Evolutionary conservation across 495 filamentous ascomycete genomes (phyloP).

Genomic region (Tuber calosporum): DNA sequence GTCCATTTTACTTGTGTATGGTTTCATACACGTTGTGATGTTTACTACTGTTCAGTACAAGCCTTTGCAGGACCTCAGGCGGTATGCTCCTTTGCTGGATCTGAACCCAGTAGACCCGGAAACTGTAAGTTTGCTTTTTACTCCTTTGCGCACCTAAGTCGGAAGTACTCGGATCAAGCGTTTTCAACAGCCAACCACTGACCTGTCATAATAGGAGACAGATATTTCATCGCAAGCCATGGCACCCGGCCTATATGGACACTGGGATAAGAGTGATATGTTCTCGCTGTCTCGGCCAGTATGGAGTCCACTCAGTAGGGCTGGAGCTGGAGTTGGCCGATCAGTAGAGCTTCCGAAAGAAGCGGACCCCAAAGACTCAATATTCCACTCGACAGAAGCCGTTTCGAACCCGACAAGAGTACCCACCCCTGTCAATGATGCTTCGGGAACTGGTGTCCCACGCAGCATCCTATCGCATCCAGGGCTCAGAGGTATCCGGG

Average conservation of each 20-base stretch:
- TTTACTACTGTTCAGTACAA: constrained; percentile 33
- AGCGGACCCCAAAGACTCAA: background rate
- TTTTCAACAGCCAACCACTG: constrained; percentile 21
- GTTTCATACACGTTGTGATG: constrained; percentile 25
- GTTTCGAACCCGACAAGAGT: background rate
- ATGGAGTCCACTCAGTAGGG: constrained; percentile 11
- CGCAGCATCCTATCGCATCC: background rate
- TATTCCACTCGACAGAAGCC: background rate
- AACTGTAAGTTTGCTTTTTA: constrained; percentile 14
- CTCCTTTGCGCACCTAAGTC: background rate
- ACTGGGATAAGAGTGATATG: constrained; percentile 32
- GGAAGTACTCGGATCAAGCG: constrained; percentile 12
- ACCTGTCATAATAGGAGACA: constrained; percentile 29
- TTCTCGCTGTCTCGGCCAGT: constrained; percentile 12
- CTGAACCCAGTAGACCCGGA: constrained; percentile 29
- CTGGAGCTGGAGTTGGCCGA: background rate
- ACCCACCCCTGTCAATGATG: background rate
- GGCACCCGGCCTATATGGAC: constrained; percentile 30
- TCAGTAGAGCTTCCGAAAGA: background rate
- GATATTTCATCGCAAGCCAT: constrained; percentile 30
- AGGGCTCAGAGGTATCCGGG: background rate
- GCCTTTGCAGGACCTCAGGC: constrained; percentile 34
- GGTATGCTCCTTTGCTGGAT: constrained; percentile 28
- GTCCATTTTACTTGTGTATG: background rate
- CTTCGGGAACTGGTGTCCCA: background rate